A percentile compares a stretch with the other conserved stretches of the same genome.
Conservation (phyloP, 2,329 filamentous ascomycete species). For the Sporothrix pallida region DNA sequence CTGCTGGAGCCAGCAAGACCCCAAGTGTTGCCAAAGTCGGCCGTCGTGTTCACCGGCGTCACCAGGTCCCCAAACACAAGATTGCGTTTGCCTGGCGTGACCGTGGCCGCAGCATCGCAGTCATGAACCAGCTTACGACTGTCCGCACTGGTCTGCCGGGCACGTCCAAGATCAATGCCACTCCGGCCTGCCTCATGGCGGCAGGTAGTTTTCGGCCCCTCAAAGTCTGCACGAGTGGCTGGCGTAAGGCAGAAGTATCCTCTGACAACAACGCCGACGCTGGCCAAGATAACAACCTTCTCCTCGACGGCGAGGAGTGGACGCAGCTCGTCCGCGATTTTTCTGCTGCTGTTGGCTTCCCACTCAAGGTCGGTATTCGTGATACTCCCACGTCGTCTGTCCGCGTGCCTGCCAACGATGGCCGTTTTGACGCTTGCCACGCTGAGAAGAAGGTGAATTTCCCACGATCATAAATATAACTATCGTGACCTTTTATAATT, state of each 20-base stretch:
- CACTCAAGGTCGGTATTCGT: conserved; percentile 1
- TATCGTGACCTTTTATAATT: background rate
- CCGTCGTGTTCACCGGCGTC: too few relatives aligned
- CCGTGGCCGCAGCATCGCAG: background rate
- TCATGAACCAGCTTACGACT: background rate
- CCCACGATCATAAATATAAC: background rate
- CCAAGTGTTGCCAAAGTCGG: too few relatives aligned
- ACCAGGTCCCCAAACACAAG: background rate
- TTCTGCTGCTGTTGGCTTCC: background rate
- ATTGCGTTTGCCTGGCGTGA: conserved; percentile 27
- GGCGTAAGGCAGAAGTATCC: conserved; percentile 7
- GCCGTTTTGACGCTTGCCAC: conserved; percentile 35
- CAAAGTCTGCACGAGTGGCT: conserved; percentile 33
- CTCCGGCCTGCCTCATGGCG: conserved; percentile 34
- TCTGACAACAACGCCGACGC: too few relatives aligned
- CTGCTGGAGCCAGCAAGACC: too few relatives aligned
- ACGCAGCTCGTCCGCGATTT: conserved; percentile 33
- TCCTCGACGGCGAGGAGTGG: conserved; percentile 29
- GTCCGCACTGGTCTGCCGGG: background rate
- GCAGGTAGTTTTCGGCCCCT: background rate
- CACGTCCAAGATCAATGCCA: background rate
- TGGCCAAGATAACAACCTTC: background rate
- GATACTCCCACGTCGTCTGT: conserved; percentile 32
- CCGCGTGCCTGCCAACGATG: conserved; percentile 27
- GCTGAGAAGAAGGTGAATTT: conserved; percentile 36